Conservation (phyloP, 352 stramenopile species). For the Aphanomyces cochlioides region DNA sequence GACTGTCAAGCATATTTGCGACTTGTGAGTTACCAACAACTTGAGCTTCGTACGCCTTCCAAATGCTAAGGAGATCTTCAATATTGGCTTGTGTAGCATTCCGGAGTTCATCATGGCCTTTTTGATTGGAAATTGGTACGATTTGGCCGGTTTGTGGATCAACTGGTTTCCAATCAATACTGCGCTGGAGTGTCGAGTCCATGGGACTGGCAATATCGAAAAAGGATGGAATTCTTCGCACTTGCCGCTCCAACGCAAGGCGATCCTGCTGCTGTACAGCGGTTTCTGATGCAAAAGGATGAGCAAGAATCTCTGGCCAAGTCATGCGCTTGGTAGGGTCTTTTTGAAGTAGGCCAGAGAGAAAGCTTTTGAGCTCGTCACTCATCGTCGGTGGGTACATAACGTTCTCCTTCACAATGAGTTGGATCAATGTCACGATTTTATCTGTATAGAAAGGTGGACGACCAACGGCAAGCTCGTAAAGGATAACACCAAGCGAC, state of each 20-base stretch:
- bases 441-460: slow-evolving; percentile 94
- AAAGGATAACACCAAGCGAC: slow-evolving; percentile 93
- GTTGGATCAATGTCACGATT: slow-evolving; percentile 93
- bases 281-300: slow-evolving; percentile 88
- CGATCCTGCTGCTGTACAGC: slow-evolving; percentile 52
- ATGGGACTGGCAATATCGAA: slow-evolving; percentile 53
- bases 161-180: slow-evolving; percentile 84
- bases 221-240: slow-evolving; percentile 59
- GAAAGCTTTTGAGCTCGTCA: slow-evolving; percentile 76
- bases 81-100: neutral
- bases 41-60: neutral
- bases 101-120: slow-evolving; percentile 10
- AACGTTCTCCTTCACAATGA: slow-evolving; percentile 92
- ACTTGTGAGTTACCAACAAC: neutral
- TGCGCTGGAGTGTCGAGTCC: slow-evolving; percentile 64
- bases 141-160: slow-evolving; percentile 63
- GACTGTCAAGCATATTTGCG: neutral
- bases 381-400: slow-evolving; percentile 85
- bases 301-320: slow-evolving; percentile 87
- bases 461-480: slow-evolving; percentile 88
- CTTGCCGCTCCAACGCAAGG: slow-evolving; percentile 52
- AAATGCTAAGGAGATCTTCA: neutral
- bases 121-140: slow-evolving; percentile 8
- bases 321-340: slow-evolving; percentile 75
- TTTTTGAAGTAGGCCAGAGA: slow-evolving; percentile 88